These are phyloP conservation scores for Artemisia tridentata DNA, from an alignment of 129 eudicot species.

Conservation along the genomic window DNA sequence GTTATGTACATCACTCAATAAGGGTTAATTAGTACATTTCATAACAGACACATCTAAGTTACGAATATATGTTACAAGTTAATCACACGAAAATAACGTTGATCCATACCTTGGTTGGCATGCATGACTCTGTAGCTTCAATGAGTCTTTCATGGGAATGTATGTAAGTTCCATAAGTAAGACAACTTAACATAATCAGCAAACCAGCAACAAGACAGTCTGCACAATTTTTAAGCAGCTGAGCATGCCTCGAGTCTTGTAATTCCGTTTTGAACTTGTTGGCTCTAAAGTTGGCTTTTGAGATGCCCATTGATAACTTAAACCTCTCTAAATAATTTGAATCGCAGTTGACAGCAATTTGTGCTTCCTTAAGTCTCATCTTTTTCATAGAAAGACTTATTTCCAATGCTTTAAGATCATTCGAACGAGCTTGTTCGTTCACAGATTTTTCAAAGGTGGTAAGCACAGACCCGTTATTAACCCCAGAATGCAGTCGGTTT, in stretches of 20 bases:
- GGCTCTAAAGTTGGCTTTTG: constrained; percentile 65
- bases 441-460: constrained; percentile 63
- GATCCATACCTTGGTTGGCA: constrained; percentile 43
- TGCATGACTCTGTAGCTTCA: constrained; percentile 77
- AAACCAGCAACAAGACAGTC: constrained; percentile 86
- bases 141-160: constrained; percentile 62
- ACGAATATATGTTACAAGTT: not conserved
- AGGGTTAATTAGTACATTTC: too few relatives aligned
- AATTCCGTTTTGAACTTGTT: constrained; percentile 72
- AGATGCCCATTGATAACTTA: constrained; percentile 77
- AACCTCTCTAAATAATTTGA: constrained; percentile 67
- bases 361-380: constrained; percentile 73
- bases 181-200: constrained; percentile 57
- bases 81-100: not conserved
- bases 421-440: constrained; percentile 78
- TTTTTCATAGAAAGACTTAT: constrained; percentile 63
- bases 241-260: constrained; percentile 63
- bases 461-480: constrained; percentile 27
- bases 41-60: too few relatives aligned
- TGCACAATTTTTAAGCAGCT: constrained; percentile 63
- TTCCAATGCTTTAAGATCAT: constrained; percentile 67
- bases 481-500: constrained; percentile 20
- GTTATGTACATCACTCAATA: too few relatives aligned
- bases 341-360: constrained; percentile 52
- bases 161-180: constrained; percentile 67